Conservation (phyloP, 2,329 filamentous ascomycete species). For the Fusarium verticillioides region DNA sequence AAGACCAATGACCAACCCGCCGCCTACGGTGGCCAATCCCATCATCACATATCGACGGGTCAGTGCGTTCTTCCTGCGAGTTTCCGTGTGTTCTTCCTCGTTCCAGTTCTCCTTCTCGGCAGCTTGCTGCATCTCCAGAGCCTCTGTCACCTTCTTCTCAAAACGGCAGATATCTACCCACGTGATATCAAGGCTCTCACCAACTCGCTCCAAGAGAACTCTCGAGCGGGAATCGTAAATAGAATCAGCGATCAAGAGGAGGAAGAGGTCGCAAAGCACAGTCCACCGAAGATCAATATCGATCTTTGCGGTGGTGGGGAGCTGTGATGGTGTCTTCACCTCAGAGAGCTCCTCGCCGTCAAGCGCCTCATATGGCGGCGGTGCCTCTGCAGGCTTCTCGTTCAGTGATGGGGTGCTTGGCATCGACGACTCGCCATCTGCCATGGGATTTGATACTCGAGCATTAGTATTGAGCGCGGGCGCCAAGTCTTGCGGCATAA, state of each 20-base stretch:
- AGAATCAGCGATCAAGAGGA: constrained; percentile 96
- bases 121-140: constrained; percentile 96
- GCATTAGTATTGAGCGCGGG: constrained; percentile 91
- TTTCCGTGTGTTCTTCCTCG: constrained; percentile 93
- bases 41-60: constrained; percentile 92
- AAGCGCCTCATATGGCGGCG: constrained; percentile 71
- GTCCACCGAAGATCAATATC: constrained; percentile 98
- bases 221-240: constrained; percentile 91
- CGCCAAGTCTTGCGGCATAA: constrained; percentile 84
- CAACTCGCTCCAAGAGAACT: constrained; percentile 84
- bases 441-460: constrained; percentile 91
- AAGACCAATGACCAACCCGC: constrained; percentile 92
- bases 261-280: constrained; percentile 92
- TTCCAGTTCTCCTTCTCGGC: constrained; percentile 98
- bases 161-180: constrained; percentile 97
- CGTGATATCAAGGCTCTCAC: constrained; percentile 79
- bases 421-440: constrained; percentile 53
- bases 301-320: constrained; percentile 83
- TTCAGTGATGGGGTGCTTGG: constrained; percentile 46
- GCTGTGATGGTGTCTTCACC: constrained; percentile 83
- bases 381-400: constrained; percentile 62
- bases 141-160: constrained; percentile 96
- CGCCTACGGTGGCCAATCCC: constrained; percentile 95
- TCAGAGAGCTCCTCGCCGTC: constrained; percentile 78
- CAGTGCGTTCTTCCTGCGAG: constrained; percentile 80